Percentiles rank a stretch among this genome's conserved stretches.
Evolutionary conservation across 192 early-diverging fungal species (phyloP).

Genomic region (Geosiphon pyriformis): DNA sequence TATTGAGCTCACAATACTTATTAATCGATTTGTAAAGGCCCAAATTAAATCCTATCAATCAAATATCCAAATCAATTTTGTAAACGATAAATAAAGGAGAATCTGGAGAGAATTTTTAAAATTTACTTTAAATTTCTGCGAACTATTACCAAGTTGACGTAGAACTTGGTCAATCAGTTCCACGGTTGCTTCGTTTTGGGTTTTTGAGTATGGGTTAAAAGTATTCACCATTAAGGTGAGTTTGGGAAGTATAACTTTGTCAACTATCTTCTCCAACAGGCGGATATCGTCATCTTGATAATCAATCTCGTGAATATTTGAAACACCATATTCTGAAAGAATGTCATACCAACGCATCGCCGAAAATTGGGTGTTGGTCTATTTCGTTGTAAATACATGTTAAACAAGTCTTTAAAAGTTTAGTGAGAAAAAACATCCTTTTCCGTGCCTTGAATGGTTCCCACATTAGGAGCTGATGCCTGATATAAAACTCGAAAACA

Average conservation of each 20-base stretch:
- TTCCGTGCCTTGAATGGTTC: constrained; percentile 40
- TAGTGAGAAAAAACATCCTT: no score
- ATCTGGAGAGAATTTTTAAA: background rate
- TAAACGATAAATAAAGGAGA: no score
- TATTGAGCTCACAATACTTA: background rate
- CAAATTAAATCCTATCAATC: background rate
- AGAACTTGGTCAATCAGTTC: background rate
- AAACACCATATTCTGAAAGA: background rate
- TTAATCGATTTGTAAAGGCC: background rate
- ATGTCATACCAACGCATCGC: constrained; percentile 14
- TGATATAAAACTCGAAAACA: constrained; percentile 53
- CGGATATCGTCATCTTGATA: background rate
- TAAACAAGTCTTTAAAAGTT: no score
- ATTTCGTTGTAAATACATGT: no score
- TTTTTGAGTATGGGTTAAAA: constrained; percentile 11
- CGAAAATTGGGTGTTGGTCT: background rate
- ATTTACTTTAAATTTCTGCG: constrained; percentile 11
- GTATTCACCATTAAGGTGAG: background rate
- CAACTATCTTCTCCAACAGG: constrained; percentile 11
- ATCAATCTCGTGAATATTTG: background rate
- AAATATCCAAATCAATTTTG: background rate
- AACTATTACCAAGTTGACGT: background rate
- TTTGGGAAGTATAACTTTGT: constrained; percentile 13
- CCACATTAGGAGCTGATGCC: constrained; percentile 48
- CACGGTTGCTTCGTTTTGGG: background rate